Conservation (phyloP, 257 asterid genomes). For the Avicennia marina region DNA sequence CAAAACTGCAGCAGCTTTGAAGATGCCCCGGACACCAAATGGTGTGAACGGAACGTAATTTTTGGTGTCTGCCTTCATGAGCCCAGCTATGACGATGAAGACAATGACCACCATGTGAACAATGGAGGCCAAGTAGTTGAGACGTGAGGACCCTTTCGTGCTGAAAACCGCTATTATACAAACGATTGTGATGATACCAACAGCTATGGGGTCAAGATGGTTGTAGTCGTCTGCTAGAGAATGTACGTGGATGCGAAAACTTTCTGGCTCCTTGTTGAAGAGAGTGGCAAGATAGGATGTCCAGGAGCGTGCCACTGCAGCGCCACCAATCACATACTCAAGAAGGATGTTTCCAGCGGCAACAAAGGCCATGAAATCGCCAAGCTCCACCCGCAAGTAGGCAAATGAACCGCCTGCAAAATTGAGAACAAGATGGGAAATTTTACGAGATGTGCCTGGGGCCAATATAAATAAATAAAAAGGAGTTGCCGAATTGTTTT, state of each 20-base stretch:
- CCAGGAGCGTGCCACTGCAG: constrained; percentile 62
- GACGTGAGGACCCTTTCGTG: constrained; percentile 54
- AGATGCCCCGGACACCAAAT: constrained; percentile 37
- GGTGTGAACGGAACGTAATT: constrained; percentile 43
- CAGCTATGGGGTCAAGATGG: constrained; percentile 52
- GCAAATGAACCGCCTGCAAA: constrained; percentile 52
- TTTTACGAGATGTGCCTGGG: too few relatives aligned
- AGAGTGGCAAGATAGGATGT: constrained; percentile 54
- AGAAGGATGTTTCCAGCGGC: constrained; percentile 59
- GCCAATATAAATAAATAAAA: not conserved
- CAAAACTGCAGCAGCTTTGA: constrained; percentile 47
- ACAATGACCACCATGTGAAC: constrained; percentile 39
- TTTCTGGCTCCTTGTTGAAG: constrained; percentile 30
- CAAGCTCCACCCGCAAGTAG: constrained; percentile 53
- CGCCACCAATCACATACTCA: constrained; percentile 45
- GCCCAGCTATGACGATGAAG: constrained; percentile 50
- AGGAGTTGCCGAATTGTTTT: too few relatives aligned
- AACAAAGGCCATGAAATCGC: constrained; percentile 51
- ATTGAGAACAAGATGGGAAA: too few relatives aligned
- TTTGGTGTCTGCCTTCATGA: constrained; percentile 36
- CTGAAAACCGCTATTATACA: constrained; percentile 38
- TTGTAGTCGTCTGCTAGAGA: constrained; percentile 28
- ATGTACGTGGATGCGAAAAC: constrained; percentile 35
- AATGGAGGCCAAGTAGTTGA: constrained; percentile 57
- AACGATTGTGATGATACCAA: constrained; percentile 26